Evolutionary conservation across 106 monocot species (phyloP), one percentile per base, ranked within the genome.

Genomic region (Phalaenopsis equestris): DNA sequence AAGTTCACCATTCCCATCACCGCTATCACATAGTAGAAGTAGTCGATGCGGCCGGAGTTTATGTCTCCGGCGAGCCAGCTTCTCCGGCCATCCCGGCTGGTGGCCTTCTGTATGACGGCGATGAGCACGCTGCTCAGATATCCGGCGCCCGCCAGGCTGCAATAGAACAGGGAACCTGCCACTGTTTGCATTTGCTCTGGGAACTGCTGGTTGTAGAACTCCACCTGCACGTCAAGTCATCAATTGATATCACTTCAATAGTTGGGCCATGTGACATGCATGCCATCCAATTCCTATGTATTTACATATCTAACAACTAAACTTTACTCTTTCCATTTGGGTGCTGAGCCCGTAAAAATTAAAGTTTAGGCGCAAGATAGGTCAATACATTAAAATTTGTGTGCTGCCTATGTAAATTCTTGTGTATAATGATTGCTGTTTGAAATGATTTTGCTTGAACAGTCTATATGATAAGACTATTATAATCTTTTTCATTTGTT

Each of bases 171-270:
- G 3, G 95, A 82, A 7, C 78, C 81, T 0, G 89, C 94, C 15
- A 91, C 1, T 14, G 89, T 89, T 49, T 83, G 87, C 94, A 94
- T 85, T 52, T 90, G 91, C 64, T 91, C 94, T 2, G 91, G 94
- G 73, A 94, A 94, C 81, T 94, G 86, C 72, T 73, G 76, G 84
- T 94, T 87, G 85, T 88, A 94, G 79, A 94, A 91, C 84, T 91
- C 94, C 6, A 90, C 87, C 76, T 76, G 43, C 41, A 70, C 38
- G 39, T 30, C 14, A 61, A 21, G 21, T 18, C 2, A n/a, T 18
- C 2, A n/a, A 61, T 8, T 61, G 61, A 18, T 61, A 2, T n/a
- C 7, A 21, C 18, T 61, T 21, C 6, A 23, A 21, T 21, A 6
- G 18, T 21, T 61, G n/a, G 7, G 21, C 21, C 61, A 6, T 5